Evolutionary conservation across 2,329 filamentous ascomycete species (phyloP), one percentile per base, ranked within the genome.

Genomic region (Ophiostoma quercus): DNA sequence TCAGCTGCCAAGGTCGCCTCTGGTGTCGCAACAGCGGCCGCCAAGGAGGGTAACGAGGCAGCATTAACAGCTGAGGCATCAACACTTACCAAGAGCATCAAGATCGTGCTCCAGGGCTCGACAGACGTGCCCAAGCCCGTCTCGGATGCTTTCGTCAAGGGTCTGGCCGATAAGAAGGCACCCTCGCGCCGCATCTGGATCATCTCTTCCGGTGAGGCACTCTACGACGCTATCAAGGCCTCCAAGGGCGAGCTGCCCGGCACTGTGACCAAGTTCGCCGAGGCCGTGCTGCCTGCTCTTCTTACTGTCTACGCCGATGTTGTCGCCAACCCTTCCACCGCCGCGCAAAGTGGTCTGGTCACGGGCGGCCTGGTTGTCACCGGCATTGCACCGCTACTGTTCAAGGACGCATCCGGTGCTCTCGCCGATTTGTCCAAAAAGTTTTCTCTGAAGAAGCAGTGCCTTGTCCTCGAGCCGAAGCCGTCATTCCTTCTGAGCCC

Each of bases 41-140:
- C 85, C 7, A 97, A 97, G 76, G 95, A 99, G 79, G 89, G 93
- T 8, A 98, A 96, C 75, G 95, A 99, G 78, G 81, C 84, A 47
- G 94, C 94, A 60, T 82, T 97, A 34, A 84, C 87, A 60, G 88
- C 91, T 11, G 92, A 97, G 78, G 88, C 93, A 7, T 84, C 84
- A 43, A 86, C 91, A 4, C 83, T 98, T 69, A 84, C 87, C 68
- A 85, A 85, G 71, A 90, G 91, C 74, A 80, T 90, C 43, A 80
- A 81, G 12, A 86, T 85, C 75, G 82, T 90, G 51, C 77, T 97
- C 19, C 79, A 84, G n/a, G 82, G 87, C 37, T 85, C 83, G 32
- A 78, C 83, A 1, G 83, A 88, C 47, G 77, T 93, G 19, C 87
- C 90, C 12, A 90, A 90, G 74, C 77, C 87, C 4, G 84, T 90